Evolutionary conservation across 2,329 filamentous ascomycete species (phyloP).

Genomic region (Colletotrichum falcatum): DNA sequence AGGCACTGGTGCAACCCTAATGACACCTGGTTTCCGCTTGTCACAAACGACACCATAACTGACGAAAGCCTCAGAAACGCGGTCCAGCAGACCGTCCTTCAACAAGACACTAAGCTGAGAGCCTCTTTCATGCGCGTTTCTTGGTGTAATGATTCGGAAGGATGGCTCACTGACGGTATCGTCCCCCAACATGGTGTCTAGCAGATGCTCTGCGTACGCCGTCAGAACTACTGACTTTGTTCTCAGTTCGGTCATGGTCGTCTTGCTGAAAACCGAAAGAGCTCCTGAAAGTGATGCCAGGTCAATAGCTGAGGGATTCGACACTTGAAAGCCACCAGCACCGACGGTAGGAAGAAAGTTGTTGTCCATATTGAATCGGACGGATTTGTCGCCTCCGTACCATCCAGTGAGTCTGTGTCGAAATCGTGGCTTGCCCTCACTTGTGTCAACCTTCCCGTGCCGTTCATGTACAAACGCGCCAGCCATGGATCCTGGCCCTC

Average conservation of each 20-base stretch:
- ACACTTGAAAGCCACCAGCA: conserved; percentile 79
- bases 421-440: conserved; percentile 60
- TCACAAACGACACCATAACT: conserved; percentile 81
- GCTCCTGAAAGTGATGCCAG: conserved; percentile 80
- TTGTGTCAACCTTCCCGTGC: conserved; percentile 66
- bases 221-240: conserved; percentile 80
- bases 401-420: conserved; percentile 76
- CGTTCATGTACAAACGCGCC: conserved; percentile 79
- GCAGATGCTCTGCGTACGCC: conserved; percentile 78
- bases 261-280: conserved; percentile 79
- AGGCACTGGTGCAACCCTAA: conserved; percentile 85
- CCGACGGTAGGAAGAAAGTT: conserved; percentile 77
- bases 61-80: conserved; percentile 72
- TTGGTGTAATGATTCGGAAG: conserved; percentile 77
- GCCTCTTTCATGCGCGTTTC: conserved; percentile 75
- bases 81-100: conserved; percentile 76
- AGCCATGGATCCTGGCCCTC: conserved; percentile 79
- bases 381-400: conserved; percentile 79
- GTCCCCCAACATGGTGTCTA: conserved; percentile 59
- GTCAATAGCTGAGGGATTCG: conserved; percentile 82
- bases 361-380: conserved; percentile 80
- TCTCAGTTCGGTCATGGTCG: conserved; percentile 76
- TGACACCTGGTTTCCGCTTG: conserved; percentile 86
- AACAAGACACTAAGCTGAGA: conserved; percentile 84
- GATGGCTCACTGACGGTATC: conserved; percentile 51